Base-by-base conservation (phyloP, 2,329 filamentous ascomycete species). In the Neopestalotiopsis sp. region DNA sequence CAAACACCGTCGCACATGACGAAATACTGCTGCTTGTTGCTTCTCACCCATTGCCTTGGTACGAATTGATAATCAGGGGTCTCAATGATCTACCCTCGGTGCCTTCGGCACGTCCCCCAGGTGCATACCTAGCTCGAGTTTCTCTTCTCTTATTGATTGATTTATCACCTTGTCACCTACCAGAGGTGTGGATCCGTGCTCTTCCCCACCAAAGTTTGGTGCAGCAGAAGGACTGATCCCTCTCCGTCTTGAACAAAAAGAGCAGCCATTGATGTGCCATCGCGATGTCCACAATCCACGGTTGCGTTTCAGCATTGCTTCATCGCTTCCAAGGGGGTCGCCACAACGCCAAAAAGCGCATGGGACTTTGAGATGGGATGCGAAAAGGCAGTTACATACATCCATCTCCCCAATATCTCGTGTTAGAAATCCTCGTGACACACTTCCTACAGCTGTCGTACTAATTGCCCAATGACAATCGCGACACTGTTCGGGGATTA, bases 291-390 rank as follows among this genome's bases (percentile, higher is more conserved):
- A 49, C 45, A 65, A 20, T 42, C 53, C 28, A 42, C 66, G 38
- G 40, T 67, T 10, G 24, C 58, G 66, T 67, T 67, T 67, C 66
- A 67, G 59, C 34, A 62, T 38, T 67, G 66, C 66, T 67, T 67
- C 66, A 67, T 61, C 66, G 32, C 30, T 67, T 38, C 7, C 66
- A 67, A 42, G 66, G 66, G 12, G 13, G 10, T 38, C 34, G 34
- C 10, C n/a, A 24, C 38, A 34, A 62, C 32, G 12, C 30, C 17
- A 28, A 58, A 10, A 20, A 58, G 30, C 34, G 10, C 34, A 38
- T 38, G 34, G 34, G 34, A 38, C 6, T 7, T 38, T 10, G 34
- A 38, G 10, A 38, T 6, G 34, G 34, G 10, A 38, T 10, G 34
- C 34, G 10, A 38, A 38, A 10, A 38, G 24, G 34, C 34, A 38